Conservation (phyloP, 768 basidiomycete genomes). For the Amanita subjunquillea region DNA sequence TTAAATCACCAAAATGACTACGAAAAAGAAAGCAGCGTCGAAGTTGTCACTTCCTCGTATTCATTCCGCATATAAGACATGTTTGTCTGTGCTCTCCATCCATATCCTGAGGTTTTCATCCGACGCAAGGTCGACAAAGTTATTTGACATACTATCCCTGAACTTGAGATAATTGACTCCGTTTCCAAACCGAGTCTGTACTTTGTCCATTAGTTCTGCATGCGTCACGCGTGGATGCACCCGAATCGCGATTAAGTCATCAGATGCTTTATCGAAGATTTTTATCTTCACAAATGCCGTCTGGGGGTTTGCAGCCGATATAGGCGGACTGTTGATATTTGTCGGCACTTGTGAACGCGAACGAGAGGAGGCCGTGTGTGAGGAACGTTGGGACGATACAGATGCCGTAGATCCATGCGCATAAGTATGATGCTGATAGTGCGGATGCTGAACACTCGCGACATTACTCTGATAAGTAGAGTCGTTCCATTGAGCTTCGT, state of each 20-base stretch:
- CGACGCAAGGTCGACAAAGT: conserved; percentile 49
- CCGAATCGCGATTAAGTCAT: conserved; percentile 94
- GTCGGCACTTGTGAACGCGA: conserved; percentile 42
- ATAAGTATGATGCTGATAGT: background rate
- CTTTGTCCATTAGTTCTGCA: conserved; percentile 83
- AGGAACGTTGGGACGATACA: conserved; percentile 38
- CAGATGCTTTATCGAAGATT: conserved; percentile 87
- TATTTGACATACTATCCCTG: conserved; percentile 60
- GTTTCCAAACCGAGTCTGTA: conserved; percentile 74
- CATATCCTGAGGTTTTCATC: conserved; percentile 61
- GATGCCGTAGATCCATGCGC: conserved; percentile 27
- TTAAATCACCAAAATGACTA: conserved; percentile 1
- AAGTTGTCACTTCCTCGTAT: background rate
- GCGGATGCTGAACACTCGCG: conserved; percentile 1
- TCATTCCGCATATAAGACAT: conserved; percentile 74
- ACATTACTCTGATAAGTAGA: conserved; percentile 18
- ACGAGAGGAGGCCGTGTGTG: conserved; percentile 41
- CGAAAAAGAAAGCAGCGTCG: background rate
- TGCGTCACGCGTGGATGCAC: conserved; percentile 90
- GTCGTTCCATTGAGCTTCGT: conserved; percentile 19
- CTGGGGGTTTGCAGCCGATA: conserved; percentile 70
- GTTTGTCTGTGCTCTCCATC: conserved; percentile 73
- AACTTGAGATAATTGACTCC: conserved; percentile 63
- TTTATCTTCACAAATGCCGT: conserved; percentile 97
- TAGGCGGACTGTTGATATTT: conserved; percentile 58